Percentiles rank a stretch among this genome's conserved stretches.
phyloP scores from a whole-genome alignment of 257 asterid species.

The Fraxinus excelsior region DNA sequence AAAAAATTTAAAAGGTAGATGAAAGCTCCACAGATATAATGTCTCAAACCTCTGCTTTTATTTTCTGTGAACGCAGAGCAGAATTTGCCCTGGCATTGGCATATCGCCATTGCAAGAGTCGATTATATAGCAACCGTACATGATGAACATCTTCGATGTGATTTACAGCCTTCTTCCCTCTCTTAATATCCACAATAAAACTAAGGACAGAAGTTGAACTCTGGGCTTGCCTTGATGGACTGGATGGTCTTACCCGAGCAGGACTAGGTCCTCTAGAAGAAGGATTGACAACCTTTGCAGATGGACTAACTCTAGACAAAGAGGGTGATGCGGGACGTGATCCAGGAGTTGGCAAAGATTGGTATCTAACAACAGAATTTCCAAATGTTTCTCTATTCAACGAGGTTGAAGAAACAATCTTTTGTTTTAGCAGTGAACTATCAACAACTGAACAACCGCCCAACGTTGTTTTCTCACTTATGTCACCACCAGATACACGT shows the following conservation, averaged over 20 bases:
- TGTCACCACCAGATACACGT: conserved; percentile 38
- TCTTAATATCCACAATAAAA: conserved; percentile 75
- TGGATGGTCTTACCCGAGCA: conserved; percentile 65
- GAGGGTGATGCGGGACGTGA: conserved; percentile 65
- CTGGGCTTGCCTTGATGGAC: conserved; percentile 73
- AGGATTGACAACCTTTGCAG: conserved; percentile 44
- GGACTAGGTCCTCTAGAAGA: conserved; percentile 81
- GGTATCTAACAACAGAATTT: conserved; percentile 58
- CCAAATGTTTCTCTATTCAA: conserved; percentile 42
- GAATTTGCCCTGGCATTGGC: conserved; percentile 66
- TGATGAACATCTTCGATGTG: conserved; percentile 90
- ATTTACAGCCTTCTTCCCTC: conserved; percentile 66
- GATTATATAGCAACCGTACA: conserved; percentile 70
- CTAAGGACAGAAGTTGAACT: conserved; percentile 74
- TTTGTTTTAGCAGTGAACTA: conserved; percentile 37
- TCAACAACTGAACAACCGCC: conserved; percentile 50
- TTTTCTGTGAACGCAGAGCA: conserved; percentile 58
- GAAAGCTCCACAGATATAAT: conserved; percentile 21
- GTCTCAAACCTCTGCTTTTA: conserved; percentile 70
- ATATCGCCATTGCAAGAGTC: conserved; percentile 87
- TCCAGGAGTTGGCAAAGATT: conserved; percentile 40
- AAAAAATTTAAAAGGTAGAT: conserved; percentile 1
- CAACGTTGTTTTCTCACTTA: conserved; percentile 29
- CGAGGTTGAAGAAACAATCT: conserved; percentile 46
- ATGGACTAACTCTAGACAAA: conserved; percentile 67